phyloP scores from a whole-genome alignment of 2,329 filamentous ascomycete species.

The Cyphellophora europaea region DNA sequence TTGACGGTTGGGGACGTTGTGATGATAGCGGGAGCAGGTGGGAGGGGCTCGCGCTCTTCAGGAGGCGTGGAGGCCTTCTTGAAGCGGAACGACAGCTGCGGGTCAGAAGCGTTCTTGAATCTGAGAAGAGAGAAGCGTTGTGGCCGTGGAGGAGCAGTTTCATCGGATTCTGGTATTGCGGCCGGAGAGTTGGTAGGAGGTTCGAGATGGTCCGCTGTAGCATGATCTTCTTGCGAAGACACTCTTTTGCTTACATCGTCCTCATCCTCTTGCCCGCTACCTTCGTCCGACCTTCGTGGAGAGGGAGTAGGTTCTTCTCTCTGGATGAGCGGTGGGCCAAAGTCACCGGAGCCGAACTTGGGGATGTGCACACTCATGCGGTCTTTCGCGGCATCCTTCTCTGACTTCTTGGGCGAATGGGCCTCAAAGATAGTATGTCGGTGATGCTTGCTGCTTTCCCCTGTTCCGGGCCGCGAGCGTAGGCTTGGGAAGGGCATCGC shows the following conservation, averaged over 20 bases:
- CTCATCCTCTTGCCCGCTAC: background rate
- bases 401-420: background rate
- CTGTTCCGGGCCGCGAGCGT: background rate
- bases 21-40: slow-evolving; percentile 58
- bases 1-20: slow-evolving; percentile 75
- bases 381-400: background rate
- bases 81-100: slow-evolving; percentile 71
- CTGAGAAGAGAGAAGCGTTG: slow-evolving; percentile 61
- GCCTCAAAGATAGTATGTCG: background rate
- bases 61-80: slow-evolving; percentile 43
- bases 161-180: slow-evolving; percentile 19
- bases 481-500: background rate
- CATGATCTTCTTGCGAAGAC: background rate
- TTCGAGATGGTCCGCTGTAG: background rate
- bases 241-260: background rate
- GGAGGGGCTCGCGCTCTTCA: slow-evolving; percentile 30
- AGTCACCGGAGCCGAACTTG: background rate
- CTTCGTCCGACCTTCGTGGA: background rate
- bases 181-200: slow-evolving; percentile 1
- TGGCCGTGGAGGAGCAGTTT: slow-evolving; percentile 25
- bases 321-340: background rate
- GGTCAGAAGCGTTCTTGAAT: slow-evolving; percentile 87
- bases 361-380: background rate
- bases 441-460: background rate
- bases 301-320: background rate